phyloP scores from a whole-genome alignment of 1,284 basidiomycete genomes.

The Neonothopanus nambi region DNA sequence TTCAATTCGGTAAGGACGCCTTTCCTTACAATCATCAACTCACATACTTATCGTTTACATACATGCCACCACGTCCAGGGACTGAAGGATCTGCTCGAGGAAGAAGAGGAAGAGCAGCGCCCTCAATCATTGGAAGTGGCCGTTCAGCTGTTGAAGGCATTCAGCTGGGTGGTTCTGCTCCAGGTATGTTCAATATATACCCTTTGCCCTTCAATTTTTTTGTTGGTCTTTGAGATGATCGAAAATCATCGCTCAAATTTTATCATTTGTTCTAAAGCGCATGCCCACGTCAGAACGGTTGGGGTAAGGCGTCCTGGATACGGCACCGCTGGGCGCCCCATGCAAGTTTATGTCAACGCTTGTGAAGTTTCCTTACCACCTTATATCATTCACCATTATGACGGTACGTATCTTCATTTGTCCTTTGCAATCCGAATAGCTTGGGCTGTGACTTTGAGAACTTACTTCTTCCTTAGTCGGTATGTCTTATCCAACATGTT shows the following conservation, averaged over 20 bases:
- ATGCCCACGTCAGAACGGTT: conserved; percentile 31
- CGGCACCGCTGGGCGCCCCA: conserved; percentile 34
- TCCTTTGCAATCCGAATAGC: neutral
- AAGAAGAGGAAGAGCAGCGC: too few relatives aligned
- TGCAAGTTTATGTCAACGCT: conserved; percentile 41
- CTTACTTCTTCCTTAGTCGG: neutral
- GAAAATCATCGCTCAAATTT: neutral
- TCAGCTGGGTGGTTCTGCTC: neutral
- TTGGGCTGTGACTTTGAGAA: neutral
- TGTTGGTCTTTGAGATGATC: neutral
- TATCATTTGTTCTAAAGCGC: conserved; percentile 1
- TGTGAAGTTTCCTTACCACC: conserved; percentile 37
- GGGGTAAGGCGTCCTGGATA: conserved; percentile 43
- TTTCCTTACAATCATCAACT: too few relatives aligned
- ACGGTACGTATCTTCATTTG: conserved; percentile 35
- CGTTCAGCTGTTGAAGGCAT: too few relatives aligned
- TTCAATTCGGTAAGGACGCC: too few relatives aligned
- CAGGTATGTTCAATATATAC: conserved; percentile 8
- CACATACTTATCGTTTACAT: too few relatives aligned
- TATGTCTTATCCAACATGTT: conserved; percentile 1
- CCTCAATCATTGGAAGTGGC: too few relatives aligned
- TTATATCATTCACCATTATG: conserved; percentile 46
- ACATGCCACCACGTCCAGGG: too few relatives aligned
- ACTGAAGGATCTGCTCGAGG: too few relatives aligned
- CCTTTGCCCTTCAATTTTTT: neutral